Conservation (phyloP, 768 basidiomycete genomes). For the Sarcomyxa edulis region DNA sequence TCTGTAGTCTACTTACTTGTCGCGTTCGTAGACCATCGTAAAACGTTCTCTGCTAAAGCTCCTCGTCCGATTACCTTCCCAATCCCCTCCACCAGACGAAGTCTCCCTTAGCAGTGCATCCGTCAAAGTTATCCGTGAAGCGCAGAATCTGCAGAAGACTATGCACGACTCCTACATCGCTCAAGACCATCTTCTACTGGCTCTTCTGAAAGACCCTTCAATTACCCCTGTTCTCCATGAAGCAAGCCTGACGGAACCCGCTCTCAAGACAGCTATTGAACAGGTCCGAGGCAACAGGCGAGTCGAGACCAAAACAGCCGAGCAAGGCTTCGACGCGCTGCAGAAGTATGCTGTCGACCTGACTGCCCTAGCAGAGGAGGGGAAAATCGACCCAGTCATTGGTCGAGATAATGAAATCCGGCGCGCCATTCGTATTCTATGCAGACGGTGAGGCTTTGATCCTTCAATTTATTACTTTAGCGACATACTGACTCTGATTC, state of each 20-base stretch:
- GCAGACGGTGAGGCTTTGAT: constrained; percentile 51
- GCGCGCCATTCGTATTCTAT: constrained; percentile 77
- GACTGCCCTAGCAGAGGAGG: constrained; percentile 83
- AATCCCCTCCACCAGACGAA: constrained; percentile 84
- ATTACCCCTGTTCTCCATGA: constrained; percentile 73
- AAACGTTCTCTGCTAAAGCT: constrained; percentile 69
- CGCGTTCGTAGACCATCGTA: constrained; percentile 39
- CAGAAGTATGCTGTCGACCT: constrained; percentile 86
- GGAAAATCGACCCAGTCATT: constrained; percentile 94
- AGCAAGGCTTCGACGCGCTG: constrained; percentile 90
- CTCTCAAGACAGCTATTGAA: constrained; percentile 71
- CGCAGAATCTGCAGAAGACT: constrained; percentile 71
- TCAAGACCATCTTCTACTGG: constrained; percentile 87
- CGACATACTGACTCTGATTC: constrained; percentile 1
- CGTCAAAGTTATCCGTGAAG: constrained; percentile 66
- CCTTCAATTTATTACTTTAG: background rate
- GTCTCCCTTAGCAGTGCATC: constrained; percentile 52
- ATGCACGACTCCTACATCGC: constrained; percentile 92
- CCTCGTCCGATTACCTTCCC: constrained; percentile 78
- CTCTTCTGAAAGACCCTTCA: constrained; percentile 69
- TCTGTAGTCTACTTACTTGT: constrained; percentile 1
- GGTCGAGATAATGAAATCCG: constrained; percentile 92
- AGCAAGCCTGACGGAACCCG: constrained; percentile 61
- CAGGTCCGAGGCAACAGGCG: constrained; percentile 80
- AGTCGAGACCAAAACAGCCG: constrained; percentile 81